phyloP scores from a whole-genome alignment of 177 flowering plant genomes.

The Vitis hybrid region DNA sequence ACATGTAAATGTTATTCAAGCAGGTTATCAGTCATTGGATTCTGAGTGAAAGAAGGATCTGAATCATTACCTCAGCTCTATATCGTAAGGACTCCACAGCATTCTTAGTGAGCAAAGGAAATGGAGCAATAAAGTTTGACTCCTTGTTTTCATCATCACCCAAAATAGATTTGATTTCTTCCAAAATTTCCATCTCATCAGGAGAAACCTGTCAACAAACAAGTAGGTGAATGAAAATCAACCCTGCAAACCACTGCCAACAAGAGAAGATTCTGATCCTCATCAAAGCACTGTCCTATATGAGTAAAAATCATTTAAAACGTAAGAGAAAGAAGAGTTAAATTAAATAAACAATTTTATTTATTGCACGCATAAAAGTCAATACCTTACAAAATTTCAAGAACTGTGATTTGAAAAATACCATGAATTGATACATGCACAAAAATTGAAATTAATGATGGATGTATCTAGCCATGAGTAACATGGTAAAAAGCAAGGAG shows the following conservation, averaged over 20 bases:
- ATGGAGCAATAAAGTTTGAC: constrained; percentile 57
- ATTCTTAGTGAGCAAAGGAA: constrained; percentile 73
- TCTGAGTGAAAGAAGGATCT: background rate
- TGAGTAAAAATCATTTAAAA: background rate
- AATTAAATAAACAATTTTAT: background rate
- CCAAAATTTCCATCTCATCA: constrained; percentile 79
- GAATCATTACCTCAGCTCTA: constrained; percentile 79
- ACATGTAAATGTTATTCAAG: too few relatives aligned
- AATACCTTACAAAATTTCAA: background rate
- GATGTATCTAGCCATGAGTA: background rate
- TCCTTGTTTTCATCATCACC: constrained; percentile 56
- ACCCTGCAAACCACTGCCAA: background rate
- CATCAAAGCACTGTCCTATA: background rate
- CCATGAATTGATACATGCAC: background rate
- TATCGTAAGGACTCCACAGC: constrained; percentile 95
- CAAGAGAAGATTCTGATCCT: background rate
- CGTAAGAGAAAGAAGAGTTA: background rate
- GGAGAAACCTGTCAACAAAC: constrained; percentile 62
- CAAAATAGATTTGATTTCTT: constrained; percentile 69
- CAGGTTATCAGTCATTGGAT: background rate
- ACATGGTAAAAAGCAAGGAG: background rate
- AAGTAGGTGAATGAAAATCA: background rate
- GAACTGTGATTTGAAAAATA: background rate
- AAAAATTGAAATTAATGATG: background rate
- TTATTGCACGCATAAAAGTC: background rate